Percentiles rank a stretch among this genome's conserved stretches.
phyloP scores from a whole-genome alignment of 768 basidiomycete species.

The Fistulinella prunicolor region DNA sequence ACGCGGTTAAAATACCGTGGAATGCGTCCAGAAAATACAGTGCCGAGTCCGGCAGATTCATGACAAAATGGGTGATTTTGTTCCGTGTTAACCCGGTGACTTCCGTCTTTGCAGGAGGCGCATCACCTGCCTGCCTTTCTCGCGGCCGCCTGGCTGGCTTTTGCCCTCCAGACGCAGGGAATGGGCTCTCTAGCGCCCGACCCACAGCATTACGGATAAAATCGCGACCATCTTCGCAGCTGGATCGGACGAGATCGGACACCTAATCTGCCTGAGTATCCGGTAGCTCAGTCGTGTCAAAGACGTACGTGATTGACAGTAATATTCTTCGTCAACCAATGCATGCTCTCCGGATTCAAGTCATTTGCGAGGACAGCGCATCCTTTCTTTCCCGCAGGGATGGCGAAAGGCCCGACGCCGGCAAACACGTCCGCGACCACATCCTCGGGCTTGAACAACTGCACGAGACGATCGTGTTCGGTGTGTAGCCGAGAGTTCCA shows the following conservation, averaged over 20 bases:
- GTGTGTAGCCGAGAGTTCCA: slow-evolving; percentile 96
- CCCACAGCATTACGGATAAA: slow-evolving; percentile 68
- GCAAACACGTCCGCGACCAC: slow-evolving; percentile 94
- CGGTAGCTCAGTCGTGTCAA: neutral
- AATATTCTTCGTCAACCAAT: slow-evolving; percentile 74
- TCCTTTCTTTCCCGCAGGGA: slow-evolving; percentile 91
- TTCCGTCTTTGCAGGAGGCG: neutral
- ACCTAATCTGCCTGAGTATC: slow-evolving; percentile 44
- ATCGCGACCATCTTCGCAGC: slow-evolving; percentile 80
- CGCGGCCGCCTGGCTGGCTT: slow-evolving; percentile 44
- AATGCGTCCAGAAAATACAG: slow-evolving; percentile 89
- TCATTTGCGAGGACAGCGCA: slow-evolving; percentile 91
- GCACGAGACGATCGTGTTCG: slow-evolving; percentile 86
- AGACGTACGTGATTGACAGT: slow-evolving; percentile 67
- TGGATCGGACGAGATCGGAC: slow-evolving; percentile 60
- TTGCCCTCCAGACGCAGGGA: slow-evolving; percentile 53
- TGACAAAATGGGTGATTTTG: slow-evolving; percentile 84
- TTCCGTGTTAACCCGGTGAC: slow-evolving; percentile 39
- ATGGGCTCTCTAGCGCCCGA: slow-evolving; percentile 60
- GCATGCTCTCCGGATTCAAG: slow-evolving; percentile 84
- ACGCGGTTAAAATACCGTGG: slow-evolving; percentile 59
- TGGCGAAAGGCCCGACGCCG: slow-evolving; percentile 93
- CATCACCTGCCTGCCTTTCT: slow-evolving; percentile 14
- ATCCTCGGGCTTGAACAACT: slow-evolving; percentile 66
- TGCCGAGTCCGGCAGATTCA: slow-evolving; percentile 95